These are phyloP conservation scores for Suillus ampliporus DNA, from an alignment of 768 basidiomycete genomes.

Conservation along the genomic window DNA sequence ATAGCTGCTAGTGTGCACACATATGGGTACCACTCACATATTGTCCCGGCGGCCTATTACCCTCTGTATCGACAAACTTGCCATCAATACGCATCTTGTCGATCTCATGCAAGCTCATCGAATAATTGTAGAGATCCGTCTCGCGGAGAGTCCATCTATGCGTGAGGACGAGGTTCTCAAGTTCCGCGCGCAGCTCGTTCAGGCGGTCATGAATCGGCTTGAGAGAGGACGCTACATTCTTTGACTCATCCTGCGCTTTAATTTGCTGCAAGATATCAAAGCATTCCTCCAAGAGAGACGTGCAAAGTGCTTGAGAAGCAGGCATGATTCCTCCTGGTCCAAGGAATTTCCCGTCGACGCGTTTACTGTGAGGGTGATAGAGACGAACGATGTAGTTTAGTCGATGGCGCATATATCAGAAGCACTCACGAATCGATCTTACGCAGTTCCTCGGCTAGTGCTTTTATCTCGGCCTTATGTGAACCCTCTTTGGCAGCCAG, in stretches of 20 bases:
- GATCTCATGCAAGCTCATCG: constrained; percentile 91
- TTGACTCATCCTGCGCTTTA: constrained; percentile 89
- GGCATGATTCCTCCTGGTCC: constrained; percentile 91
- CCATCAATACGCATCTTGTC: constrained; percentile 98
- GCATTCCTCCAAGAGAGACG: constrained; percentile 93
- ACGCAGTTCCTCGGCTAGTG: constrained; percentile 88
- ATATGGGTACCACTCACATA: constrained; percentile 62
- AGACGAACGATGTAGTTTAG: neutral
- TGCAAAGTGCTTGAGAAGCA: constrained; percentile 88
- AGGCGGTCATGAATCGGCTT: constrained; percentile 95
- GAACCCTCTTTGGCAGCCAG: constrained; percentile 88
- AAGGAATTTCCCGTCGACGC: constrained; percentile 95
- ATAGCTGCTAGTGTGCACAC: neutral
- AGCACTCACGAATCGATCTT: constrained; percentile 94
- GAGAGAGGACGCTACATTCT: constrained; percentile 82
- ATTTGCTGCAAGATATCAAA: constrained; percentile 97
- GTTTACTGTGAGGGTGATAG: constrained; percentile 58
- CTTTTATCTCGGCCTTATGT: constrained; percentile 86
- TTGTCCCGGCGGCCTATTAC: constrained; percentile 91
- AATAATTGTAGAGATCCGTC: constrained; percentile 93
- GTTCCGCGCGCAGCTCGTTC: constrained; percentile 80
- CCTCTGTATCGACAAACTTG: constrained; percentile 95
- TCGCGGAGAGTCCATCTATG: constrained; percentile 97
- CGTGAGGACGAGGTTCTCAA: constrained; percentile 91
- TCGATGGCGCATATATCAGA: constrained; percentile 23